Conservation (phyloP, 371 early-diverging fungal genomes). For the Mucor mucedo region DNA sequence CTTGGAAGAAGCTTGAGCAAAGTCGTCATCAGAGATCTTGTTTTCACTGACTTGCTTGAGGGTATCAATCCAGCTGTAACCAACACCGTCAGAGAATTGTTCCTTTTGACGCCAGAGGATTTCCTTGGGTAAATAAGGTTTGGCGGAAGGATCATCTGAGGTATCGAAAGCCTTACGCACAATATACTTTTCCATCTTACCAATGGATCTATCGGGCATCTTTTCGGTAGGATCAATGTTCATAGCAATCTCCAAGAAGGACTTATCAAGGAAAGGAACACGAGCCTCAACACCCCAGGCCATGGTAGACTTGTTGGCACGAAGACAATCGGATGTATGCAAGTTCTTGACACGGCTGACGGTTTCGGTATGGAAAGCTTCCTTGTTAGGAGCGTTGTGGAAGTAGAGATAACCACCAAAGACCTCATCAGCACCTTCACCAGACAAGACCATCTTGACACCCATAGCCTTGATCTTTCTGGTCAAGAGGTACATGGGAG, state of each 20-base stretch:
- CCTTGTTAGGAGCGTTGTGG: slow-evolving; percentile 88
- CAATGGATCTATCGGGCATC: slow-evolving; percentile 65
- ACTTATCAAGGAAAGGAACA: slow-evolving; percentile 94
- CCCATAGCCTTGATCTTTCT: slow-evolving; percentile 97
- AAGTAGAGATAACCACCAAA: slow-evolving; percentile 98
- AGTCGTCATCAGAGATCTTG: slow-evolving; percentile 77
- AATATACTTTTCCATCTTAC: slow-evolving; percentile 87
- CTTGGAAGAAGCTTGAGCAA: slow-evolving; percentile 69
- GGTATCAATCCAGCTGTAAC: slow-evolving; percentile 95
- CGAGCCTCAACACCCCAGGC: slow-evolving; percentile 98
- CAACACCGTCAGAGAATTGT: slow-evolving; percentile 98
- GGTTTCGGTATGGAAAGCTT: slow-evolving; percentile 85
- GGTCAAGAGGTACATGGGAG: slow-evolving; percentile 95
- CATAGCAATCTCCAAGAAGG: slow-evolving; percentile 90
- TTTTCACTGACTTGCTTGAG: slow-evolving; percentile 75
- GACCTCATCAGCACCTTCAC: slow-evolving; percentile 96
- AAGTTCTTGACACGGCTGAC: slow-evolving; percentile 91
- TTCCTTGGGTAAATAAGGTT: slow-evolving; percentile 87
- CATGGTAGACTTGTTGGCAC: slow-evolving; percentile 98
- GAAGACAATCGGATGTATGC: slow-evolving; percentile 92
- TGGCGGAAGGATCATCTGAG: slow-evolving; percentile 64
- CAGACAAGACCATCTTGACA: slow-evolving; percentile 97
- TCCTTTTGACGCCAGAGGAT: slow-evolving; percentile 98
- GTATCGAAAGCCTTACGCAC: slow-evolving; percentile 81
- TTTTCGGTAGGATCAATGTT: slow-evolving; percentile 81